phyloP scores from a whole-genome alignment of 352 stramenopile species.

The Pythium chondricola region DNA sequence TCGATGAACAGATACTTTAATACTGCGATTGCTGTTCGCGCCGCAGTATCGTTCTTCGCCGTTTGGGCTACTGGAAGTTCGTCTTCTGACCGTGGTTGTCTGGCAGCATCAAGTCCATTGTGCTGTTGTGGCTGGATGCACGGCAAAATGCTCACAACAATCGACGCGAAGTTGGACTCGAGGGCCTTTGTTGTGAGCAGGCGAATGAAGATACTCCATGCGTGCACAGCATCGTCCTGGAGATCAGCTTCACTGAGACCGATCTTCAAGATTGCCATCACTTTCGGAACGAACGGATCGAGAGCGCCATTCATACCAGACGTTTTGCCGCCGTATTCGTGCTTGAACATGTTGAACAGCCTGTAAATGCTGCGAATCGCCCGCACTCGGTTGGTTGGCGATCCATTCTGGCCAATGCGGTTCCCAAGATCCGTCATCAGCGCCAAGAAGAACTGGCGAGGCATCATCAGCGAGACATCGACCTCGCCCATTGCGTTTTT shows the following conservation, averaged over 20 bases:
- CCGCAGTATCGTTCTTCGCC: conserved; percentile 3
- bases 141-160: conserved; percentile 80
- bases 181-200: conserved; percentile 78
- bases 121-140: conserved; percentile 62
- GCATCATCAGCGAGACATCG: conserved; percentile 39
- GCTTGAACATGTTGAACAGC: conserved; percentile 61
- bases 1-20: conserved; percentile 71
- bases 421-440: conserved; percentile 79
- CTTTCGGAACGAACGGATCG: conserved; percentile 83
- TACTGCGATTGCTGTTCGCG: conserved; percentile 5
- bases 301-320: conserved; percentile 37
- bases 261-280: conserved; percentile 87
- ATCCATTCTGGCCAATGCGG: conserved; percentile 32
- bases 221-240: conserved; percentile 52
- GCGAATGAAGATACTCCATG: conserved; percentile 73
- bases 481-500: conserved; percentile 9
- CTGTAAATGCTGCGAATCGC: conserved; percentile 71
- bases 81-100: no score
- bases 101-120: no score
- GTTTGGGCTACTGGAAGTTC: no score
- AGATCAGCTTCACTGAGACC: conserved; percentile 50
- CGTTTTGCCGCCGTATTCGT: conserved; percentile 19
- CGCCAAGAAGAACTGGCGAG: conserved; percentile 70
- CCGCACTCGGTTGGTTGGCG: conserved; percentile 35
- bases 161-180: conserved; percentile 79